Percentiles rank a stretch among this genome's conserved stretches.
phyloP scores from a whole-genome alignment of 768 basidiomycete species.

The Pholiota microspora region DNA sequence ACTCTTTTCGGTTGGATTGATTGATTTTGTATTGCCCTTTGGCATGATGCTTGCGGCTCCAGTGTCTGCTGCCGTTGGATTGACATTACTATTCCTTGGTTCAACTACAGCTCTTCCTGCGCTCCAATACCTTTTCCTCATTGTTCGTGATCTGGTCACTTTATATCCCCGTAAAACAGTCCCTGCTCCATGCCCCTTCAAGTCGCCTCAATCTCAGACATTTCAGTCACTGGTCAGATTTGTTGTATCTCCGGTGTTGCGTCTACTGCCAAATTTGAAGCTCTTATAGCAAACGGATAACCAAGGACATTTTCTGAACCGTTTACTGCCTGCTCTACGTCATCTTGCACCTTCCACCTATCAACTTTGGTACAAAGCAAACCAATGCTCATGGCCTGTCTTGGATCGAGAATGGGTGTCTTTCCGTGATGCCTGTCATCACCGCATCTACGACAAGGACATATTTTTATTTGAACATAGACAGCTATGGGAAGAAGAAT shows the following conservation, averaged over 20 bases:
- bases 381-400: not conserved
- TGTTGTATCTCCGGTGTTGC: not conserved
- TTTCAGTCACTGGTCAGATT: not conserved
- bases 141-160: not conserved
- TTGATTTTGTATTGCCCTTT: conserved; percentile 16
- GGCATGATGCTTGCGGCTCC: conserved; percentile 8
- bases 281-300: not conserved
- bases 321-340: not conserved
- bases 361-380: not conserved
- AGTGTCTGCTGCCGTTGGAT: conserved; percentile 6
- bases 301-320: not conserved
- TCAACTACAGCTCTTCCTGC: conserved; percentile 13
- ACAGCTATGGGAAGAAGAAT: not conserved
- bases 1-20: conserved; percentile 16
- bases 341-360: not conserved
- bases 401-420: not conserved
- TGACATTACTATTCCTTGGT: conserved; percentile 12
- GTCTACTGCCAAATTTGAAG: not conserved
- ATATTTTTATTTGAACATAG: not conserved
- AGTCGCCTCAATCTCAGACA: conserved; percentile 16
- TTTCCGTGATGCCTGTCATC: conserved; percentile 3
- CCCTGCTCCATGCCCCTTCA: conserved; percentile 14
- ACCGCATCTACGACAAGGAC: not conserved
- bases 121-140: conserved; percentile 1
- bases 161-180: not conserved